Percentiles rank a stretch among this genome's conserved stretches.
Conservation (phyloP, 129 eudicot species). For the Helichrysum umbraculigerum region DNA sequence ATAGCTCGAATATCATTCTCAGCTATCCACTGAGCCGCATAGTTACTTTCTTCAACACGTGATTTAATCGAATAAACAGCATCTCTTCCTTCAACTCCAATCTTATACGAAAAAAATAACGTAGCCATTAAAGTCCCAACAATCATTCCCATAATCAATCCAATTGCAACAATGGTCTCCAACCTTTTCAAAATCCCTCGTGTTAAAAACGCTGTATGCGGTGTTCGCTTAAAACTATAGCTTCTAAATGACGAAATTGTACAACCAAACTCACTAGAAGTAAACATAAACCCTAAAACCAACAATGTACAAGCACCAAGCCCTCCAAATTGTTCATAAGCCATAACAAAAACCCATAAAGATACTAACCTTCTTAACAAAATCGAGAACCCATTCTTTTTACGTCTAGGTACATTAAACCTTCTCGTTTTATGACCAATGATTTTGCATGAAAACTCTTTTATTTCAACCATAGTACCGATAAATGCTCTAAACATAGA, state of each 20-base stretch:
- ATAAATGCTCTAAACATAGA: constrained; percentile 61
- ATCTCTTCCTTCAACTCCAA: constrained; percentile 79
- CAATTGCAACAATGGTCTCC: constrained; percentile 80
- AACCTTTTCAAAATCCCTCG: constrained; percentile 61
- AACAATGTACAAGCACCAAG: constrained; percentile 53
- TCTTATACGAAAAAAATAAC: constrained; percentile 69
- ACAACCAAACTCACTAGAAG: constrained; percentile 48
- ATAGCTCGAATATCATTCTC: constrained; percentile 74
- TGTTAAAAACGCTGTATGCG: constrained; percentile 54
- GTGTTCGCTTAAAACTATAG: constrained; percentile 58
- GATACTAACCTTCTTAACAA: constrained; percentile 65
- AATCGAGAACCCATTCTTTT: constrained; percentile 56
- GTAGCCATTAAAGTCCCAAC: constrained; percentile 56
- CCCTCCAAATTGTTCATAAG: constrained; percentile 68
- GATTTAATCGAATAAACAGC: constrained; percentile 75
- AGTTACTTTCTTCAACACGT: constrained; percentile 76
- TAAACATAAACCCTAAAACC: constrained; percentile 63
- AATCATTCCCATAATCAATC: constrained; percentile 69
- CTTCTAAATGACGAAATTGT: constrained; percentile 61
- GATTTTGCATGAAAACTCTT: constrained; percentile 36
- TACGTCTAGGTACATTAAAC: constrained; percentile 5
- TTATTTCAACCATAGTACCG: constrained; percentile 68
- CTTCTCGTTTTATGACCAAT: constrained; percentile 33
- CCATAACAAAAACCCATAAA: constrained; percentile 74
- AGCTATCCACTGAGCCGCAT: constrained; percentile 79